These are phyloP conservation scores for Austropuccinia psidii DNA, from an alignment of 1,284 basidiomycete species.

Conservation along the genomic window DNA sequence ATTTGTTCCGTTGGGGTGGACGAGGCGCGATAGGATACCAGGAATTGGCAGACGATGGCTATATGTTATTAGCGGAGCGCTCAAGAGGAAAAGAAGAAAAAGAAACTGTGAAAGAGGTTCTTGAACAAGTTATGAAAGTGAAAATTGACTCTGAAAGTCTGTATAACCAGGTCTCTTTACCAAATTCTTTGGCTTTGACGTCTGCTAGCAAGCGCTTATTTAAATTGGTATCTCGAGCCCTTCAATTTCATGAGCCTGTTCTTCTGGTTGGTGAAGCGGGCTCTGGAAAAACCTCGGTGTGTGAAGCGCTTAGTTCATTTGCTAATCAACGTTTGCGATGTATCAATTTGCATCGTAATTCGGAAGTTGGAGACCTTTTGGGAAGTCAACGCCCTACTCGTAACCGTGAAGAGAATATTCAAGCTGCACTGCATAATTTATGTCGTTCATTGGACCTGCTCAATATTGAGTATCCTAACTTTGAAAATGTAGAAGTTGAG, in stretches of 20 bases:
- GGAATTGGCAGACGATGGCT: slow-evolving; percentile 89
- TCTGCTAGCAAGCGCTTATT: slow-evolving; percentile 85
- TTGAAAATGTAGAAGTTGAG: slow-evolving; percentile 52
- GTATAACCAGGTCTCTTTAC: slow-evolving; percentile 42
- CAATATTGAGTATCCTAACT: not conserved
- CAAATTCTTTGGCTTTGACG: slow-evolving; percentile 69
- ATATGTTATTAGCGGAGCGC: slow-evolving; percentile 94
- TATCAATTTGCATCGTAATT: slow-evolving; percentile 97
- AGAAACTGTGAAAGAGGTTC: slow-evolving; percentile 77
- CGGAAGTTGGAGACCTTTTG: slow-evolving; percentile 95
- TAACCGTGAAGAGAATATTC: slow-evolving; percentile 57
- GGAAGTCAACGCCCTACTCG: slow-evolving; percentile 90
- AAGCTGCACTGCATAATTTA: slow-evolving; percentile 41
- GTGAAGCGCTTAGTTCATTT: slow-evolving; percentile 74
- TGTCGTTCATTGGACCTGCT: slow-evolving; percentile 40
- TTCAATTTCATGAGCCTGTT: slow-evolving; percentile 87
- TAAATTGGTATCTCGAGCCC: slow-evolving; percentile 68
- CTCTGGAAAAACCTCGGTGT: slow-evolving; percentile 94
- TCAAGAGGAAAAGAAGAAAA: slow-evolving; percentile 78
- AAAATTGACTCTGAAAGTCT: slow-evolving; percentile 57
- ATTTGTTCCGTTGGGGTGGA: slow-evolving; percentile 94
- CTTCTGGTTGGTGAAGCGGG: slow-evolving; percentile 98
- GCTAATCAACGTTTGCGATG: slow-evolving; percentile 60
- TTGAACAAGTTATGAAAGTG: slow-evolving; percentile 85
- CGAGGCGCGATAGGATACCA: slow-evolving; percentile 77